phyloP scores from a whole-genome alignment of 805 yeast genomes.

The Starmerella vaccinii region DNA sequence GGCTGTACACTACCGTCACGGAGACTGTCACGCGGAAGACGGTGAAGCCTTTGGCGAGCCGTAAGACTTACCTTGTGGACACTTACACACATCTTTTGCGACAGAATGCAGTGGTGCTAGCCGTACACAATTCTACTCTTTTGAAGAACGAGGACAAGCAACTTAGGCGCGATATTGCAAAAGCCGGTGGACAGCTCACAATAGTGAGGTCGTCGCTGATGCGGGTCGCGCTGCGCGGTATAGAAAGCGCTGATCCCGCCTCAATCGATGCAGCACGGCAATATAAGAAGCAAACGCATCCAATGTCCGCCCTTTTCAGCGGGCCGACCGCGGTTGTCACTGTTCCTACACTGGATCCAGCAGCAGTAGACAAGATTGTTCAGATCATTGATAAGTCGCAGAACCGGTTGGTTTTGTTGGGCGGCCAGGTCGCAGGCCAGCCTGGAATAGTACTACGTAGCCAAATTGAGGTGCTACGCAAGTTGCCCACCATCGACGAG shows the following conservation, averaged over 20 bases:
- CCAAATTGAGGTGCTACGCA: constrained; percentile 52
- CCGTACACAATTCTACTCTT: constrained; percentile 78
- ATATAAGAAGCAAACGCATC: constrained; percentile 40
- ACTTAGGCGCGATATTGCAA: constrained; percentile 50
- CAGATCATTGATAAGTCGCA: constrained; percentile 51
- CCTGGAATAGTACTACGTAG: constrained; percentile 25
- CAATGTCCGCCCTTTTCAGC: constrained; percentile 54
- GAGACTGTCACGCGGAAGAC: constrained; percentile 30
- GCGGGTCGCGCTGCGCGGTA: constrained; percentile 64
- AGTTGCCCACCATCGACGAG: constrained; percentile 58
- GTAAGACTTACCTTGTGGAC: constrained; percentile 82
- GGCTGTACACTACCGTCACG: constrained; percentile 4
- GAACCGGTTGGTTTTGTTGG: constrained; percentile 70
- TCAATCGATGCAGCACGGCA: constrained; percentile 32
- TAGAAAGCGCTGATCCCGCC: constrained; percentile 65
- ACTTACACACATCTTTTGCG: constrained; percentile 63
- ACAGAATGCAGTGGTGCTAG: constrained; percentile 56
- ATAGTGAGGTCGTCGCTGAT: constrained; percentile 61
- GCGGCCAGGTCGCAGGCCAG: constrained; percentile 63
- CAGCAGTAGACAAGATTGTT: constrained; percentile 49
- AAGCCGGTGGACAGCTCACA: constrained; percentile 59
- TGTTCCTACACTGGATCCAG: constrained; percentile 62
- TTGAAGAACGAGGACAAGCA: constrained; percentile 55
- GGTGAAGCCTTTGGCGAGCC: constrained; percentile 43
- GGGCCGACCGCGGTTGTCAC: constrained; percentile 84